phyloP scores from a whole-genome alignment of 2,329 filamentous ascomycete species.

The Talaromyces sp. region DNA sequence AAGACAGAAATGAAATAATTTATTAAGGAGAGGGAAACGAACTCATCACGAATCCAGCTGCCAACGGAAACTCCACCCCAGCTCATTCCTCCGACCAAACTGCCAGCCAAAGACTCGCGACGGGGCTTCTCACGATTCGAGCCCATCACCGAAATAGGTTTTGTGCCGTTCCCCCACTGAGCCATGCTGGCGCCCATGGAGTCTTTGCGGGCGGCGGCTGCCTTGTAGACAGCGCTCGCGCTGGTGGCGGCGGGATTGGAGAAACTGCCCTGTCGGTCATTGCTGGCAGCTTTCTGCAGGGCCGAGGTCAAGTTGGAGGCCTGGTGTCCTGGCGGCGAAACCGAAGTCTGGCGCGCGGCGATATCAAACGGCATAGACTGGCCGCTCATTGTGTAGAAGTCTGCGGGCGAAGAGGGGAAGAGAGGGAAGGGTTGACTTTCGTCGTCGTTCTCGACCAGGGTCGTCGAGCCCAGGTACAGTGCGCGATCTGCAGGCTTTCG shows the following conservation, averaged over 20 bases:
- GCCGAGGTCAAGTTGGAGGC: slow-evolving; percentile 59
- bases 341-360: slow-evolving; percentile 50
- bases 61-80: slow-evolving; percentile 96
- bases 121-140: slow-evolving; percentile 45
- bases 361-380: slow-evolving; percentile 56
- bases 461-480: slow-evolving; percentile 27
- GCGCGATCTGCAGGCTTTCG: slow-evolving; percentile 22
- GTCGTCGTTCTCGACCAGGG: slow-evolving; percentile 23
- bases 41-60: slow-evolving; percentile 98
- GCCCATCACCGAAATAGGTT: slow-evolving; percentile 54
- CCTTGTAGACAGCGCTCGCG: slow-evolving; percentile 30
- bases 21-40: slow-evolving; percentile 2
- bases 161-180: slow-evolving; percentile 53
- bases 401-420: slow-evolving; percentile 31
- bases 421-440: slow-evolving; percentile 33
- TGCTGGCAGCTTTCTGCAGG: slow-evolving; percentile 45
- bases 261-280: slow-evolving; percentile 35
- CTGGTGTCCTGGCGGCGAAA: slow-evolving; percentile 54
- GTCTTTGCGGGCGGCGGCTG: slow-evolving; percentile 45
- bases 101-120: slow-evolving; percentile 56
- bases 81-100: slow-evolving; percentile 74
- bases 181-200: slow-evolving; percentile 46
- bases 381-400: slow-evolving; percentile 44
- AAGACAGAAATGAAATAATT: not conserved
- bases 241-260: slow-evolving; percentile 39